These are phyloP conservation scores for Colletotrichum lentis DNA, from an alignment of 2,329 filamentous ascomycete species.

Conservation along the genomic window DNA sequence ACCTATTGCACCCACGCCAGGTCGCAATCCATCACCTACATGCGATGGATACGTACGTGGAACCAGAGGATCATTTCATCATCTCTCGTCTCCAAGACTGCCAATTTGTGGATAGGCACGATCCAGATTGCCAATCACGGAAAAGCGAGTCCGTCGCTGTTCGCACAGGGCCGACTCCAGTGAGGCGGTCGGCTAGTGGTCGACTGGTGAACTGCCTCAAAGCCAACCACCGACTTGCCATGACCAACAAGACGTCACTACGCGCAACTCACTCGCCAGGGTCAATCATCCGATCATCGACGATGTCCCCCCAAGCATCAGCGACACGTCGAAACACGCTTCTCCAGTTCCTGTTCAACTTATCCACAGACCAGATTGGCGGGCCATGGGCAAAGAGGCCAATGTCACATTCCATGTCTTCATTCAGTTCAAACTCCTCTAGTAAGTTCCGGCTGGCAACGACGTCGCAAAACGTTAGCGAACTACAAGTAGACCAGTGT, in stretches of 20 bases:
- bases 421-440: conserved; percentile 8
- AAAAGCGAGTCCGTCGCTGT: conserved; percentile 12
- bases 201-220: conserved; percentile 13
- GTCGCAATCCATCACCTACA: background rate
- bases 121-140: conserved; percentile 28
- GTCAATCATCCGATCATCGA: conserved; percentile 23
- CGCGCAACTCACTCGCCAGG: conserved; percentile 18
- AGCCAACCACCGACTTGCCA: conserved; percentile 20
- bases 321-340: background rate
- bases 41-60: conserved; percentile 20
- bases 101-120: conserved; percentile 15
- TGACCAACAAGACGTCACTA: conserved; percentile 28
- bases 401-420: background rate
- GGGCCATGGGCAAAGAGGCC: background rate
- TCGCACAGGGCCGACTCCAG: background rate
- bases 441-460: background rate
- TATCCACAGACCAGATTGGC: background rate
- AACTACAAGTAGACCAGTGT: conserved; percentile 16
- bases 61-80: conserved; percentile 24
- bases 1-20: conserved; percentile 3
- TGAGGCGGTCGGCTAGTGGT: conserved; percentile 16
- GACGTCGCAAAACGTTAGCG: conserved; percentile 13
- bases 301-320: conserved; percentile 4
- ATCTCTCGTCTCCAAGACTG: conserved; percentile 24
- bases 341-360: background rate